phyloP scores from a whole-genome alignment of 75 land plant species.

The Adiantum capillusveneris region DNA sequence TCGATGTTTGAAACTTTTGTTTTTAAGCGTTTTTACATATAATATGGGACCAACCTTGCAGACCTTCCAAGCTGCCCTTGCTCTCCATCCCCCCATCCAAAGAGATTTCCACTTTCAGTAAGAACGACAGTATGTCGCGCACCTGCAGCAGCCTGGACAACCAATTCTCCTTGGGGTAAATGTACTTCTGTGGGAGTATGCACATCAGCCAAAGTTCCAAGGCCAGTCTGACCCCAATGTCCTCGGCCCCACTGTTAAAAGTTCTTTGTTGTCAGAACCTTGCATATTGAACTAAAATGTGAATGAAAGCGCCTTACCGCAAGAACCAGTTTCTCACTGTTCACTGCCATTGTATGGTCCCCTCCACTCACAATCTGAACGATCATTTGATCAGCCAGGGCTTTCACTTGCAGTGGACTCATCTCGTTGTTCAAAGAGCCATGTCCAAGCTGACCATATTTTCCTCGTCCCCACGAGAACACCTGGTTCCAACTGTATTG shows the following conservation, averaged over 20 bases:
- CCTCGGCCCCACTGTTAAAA: slow-evolving; percentile 41
- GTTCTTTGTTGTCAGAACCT: background rate
- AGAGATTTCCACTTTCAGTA: slow-evolving; percentile 20
- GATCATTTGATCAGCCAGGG: slow-evolving; percentile 32
- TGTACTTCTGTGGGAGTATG: slow-evolving; percentile 20
- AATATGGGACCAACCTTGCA: slow-evolving; percentile 25
- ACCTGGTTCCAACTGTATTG: slow-evolving; percentile 13
- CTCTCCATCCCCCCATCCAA: slow-evolving; percentile 46
- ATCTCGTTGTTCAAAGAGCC: slow-evolving; percentile 19
- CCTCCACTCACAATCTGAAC: slow-evolving; percentile 36
- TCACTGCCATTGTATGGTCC: slow-evolving; percentile 38
- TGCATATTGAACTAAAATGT: background rate
- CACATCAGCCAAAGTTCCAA: slow-evolving; percentile 24
- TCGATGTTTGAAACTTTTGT: slow-evolving; percentile 4
- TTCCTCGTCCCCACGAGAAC: slow-evolving; percentile 43
- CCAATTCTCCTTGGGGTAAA: slow-evolving; percentile 13
- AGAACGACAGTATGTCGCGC: slow-evolving; percentile 34
- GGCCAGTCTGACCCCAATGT: slow-evolving; percentile 43
- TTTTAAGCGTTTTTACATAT: no score
- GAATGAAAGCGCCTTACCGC: slow-evolving; percentile 17
- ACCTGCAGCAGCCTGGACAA: slow-evolving; percentile 37
- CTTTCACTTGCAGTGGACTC: slow-evolving; percentile 29
- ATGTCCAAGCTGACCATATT: slow-evolving; percentile 45
- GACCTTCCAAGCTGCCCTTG: slow-evolving; percentile 32
- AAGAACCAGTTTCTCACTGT: slow-evolving; percentile 25